Conservation (phyloP, 805 yeast species). For the Millerozyma miso region DNA sequence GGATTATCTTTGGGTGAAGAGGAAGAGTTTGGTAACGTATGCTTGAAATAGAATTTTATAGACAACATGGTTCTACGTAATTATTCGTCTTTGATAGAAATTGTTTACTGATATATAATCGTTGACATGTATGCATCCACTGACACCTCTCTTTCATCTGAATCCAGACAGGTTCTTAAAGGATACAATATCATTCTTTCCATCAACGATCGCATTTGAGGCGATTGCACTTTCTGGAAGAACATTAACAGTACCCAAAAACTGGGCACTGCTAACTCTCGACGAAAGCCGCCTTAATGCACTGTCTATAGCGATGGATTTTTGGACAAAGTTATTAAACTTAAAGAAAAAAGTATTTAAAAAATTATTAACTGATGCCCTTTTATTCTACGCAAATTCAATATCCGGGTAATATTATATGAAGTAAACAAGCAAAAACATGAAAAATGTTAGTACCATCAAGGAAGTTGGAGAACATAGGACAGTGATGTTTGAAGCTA, state of each 20-base stretch:
- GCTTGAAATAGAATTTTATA: constrained; percentile 23
- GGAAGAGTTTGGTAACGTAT: constrained; percentile 42
- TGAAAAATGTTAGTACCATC: background rate
- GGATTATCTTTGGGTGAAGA: constrained; percentile 37
- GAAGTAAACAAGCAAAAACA: background rate
- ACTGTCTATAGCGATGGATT: constrained; percentile 70
- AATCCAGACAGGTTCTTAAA: constrained; percentile 51
- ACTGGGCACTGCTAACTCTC: constrained; percentile 20
- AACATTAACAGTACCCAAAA: constrained; percentile 19
- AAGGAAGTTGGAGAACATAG: background rate
- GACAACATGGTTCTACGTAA: too few species aligned
- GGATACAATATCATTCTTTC: constrained; percentile 38
- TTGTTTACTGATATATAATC: background rate
- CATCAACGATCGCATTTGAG: constrained; percentile 44
- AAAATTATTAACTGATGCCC: background rate
- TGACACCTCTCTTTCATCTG: constrained; percentile 51
- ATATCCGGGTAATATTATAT: background rate
- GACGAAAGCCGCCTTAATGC: constrained; percentile 36
- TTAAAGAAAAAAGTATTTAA: constrained; percentile 13
- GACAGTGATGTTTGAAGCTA: background rate
- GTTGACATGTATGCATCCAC: constrained; percentile 36
- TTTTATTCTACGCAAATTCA: background rate
- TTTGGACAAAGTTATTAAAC: constrained; percentile 58
- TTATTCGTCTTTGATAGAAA: background rate
- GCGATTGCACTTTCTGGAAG: constrained; percentile 17